phyloP scores from a whole-genome alignment of 2,329 filamentous ascomycete genomes.

The Simplicillium aogashimaense region DNA sequence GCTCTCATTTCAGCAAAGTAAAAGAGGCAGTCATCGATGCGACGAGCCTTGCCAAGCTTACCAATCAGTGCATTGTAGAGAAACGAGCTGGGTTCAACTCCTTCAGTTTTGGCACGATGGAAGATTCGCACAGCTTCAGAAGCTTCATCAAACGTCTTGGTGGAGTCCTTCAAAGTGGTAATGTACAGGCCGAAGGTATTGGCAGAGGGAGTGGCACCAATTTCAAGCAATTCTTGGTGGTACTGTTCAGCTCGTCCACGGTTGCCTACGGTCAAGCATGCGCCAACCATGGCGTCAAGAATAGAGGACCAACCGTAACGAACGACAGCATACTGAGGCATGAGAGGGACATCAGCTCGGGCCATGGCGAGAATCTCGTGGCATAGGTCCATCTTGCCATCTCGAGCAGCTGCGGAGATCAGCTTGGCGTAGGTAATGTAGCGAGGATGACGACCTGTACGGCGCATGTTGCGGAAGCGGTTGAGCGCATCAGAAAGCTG shows the following conservation, averaged over 20 bases:
- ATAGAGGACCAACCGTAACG: conserved; percentile 96
- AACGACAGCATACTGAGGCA: conserved; percentile 76
- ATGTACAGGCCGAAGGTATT: conserved; percentile 99
- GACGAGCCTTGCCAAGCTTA: conserved; percentile 93
- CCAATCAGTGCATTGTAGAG: conserved; percentile 97
- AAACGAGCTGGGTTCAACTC: conserved; percentile 93
- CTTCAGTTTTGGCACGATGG: conserved; percentile 83
- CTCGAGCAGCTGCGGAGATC: conserved; percentile 80
- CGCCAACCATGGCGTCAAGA: conserved; percentile 91
- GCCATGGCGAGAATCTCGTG: conserved; percentile 86
- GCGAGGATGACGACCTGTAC: conserved; percentile 79
- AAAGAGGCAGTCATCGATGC: conserved; percentile 95
- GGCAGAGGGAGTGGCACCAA: conserved; percentile 84
- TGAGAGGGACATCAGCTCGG: conserved; percentile 74
- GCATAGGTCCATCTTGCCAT: conserved; percentile 70
- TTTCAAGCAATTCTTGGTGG: conserved; percentile 83
- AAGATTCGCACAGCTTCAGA: conserved; percentile 97
- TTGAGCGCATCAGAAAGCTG: conserved; percentile 71
- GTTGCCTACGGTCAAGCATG: conserved; percentile 74
- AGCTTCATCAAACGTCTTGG: conserved; percentile 95
- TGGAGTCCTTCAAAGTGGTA: conserved; percentile 95
- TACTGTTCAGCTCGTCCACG: conserved; percentile 74
- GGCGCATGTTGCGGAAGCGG: conserved; percentile 87
- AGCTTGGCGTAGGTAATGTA: conserved; percentile 97
- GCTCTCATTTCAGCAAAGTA: conserved; percentile 98